Percentiles rank a stretch among this genome's conserved stretches.
Conservation (phyloP, 2,329 filamentous ascomycete genomes). For the Diaporthe capsici region DNA sequence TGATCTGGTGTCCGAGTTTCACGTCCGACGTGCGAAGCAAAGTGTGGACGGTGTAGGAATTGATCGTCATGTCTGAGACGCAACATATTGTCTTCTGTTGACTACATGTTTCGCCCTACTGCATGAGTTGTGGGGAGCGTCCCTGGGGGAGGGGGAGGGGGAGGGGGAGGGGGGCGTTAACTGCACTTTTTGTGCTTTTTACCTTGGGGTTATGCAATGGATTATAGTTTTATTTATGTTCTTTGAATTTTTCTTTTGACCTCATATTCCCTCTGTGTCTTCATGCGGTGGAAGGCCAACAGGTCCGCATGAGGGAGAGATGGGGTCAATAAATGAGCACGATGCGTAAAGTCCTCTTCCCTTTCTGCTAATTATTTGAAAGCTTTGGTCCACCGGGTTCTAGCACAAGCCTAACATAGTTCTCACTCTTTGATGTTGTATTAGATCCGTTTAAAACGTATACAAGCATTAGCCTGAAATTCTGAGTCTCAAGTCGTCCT, state of each 20-base stretch:
- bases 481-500: neutral
- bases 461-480: neutral
- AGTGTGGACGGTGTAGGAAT: neutral
- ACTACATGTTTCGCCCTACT: neutral
- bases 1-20: neutral
- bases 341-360: neutral
- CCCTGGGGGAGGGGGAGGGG: too few relatives aligned
- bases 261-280: neutral
- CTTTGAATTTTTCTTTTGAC: neutral
- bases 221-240: too few relatives aligned
- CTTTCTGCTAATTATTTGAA: neutral
- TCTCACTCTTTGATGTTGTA: neutral
- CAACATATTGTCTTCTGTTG: neutral
- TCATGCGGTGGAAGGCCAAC: neutral
- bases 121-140: too few relatives aligned
- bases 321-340: neutral
- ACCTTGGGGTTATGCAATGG: neutral
- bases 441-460: neutral
- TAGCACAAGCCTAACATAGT: neutral
- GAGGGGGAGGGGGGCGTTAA: too few relatives aligned
- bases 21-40: neutral
- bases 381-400: neutral
- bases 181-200: neutral
- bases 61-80: neutral
- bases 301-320: too few relatives aligned